Base-by-base conservation (phyloP, 768 basidiomycete genomes). In the Antrodiella citrinella region DNA sequence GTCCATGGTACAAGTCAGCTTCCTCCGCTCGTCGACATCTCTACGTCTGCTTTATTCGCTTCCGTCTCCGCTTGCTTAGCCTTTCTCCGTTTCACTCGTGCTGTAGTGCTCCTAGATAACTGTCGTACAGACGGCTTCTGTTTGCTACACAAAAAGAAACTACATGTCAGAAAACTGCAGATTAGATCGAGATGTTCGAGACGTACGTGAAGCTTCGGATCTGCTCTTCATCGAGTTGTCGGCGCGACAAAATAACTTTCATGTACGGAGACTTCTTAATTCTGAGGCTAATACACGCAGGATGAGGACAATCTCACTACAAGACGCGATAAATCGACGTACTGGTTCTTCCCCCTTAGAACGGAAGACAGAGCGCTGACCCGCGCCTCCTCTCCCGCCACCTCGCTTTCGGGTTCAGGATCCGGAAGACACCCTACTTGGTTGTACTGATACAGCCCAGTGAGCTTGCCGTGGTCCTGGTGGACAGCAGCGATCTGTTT, bases 401-500 rank as follows among this genome's bases (percentile, higher is more conserved):
- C 66, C 18, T 67, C 69, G 26, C 61, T 63, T 47, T 57, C 47
- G 20, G 56, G 15, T 5, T 64, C 70, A 10, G 69, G 54, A 3
- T 70, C 72, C 50, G 81, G 79, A 22, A 89, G 63, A 40, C 59
- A 75, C 0, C 80, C 77, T 10, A 89, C 65, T 49, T 85, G 75
- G 54, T 89, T 91, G 67, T 89, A 90, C 61, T 91, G 88, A 59
- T 87, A 77, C 26, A 91, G 64, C 2, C 87, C 87, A 3, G 65
- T 62, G 22, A 67, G 49, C 2, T 47, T 45, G 4, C 59, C 58
- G 69, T 60, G 41, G 70, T 68, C n/a, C 65, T 62, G 2, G 70
- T 72, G 26, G 58, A 64, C 11, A 66, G 74, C 18, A 39, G 74
- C 73, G 4, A 84, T 67, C 13, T 61, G 62, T 49, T 80, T 80